Evolutionary conservation across 2,329 filamentous ascomycete genomes (phyloP), one percentile per base, ranked within the genome.

Genomic region (Paecilomyces dactylethromorphus): DNA sequence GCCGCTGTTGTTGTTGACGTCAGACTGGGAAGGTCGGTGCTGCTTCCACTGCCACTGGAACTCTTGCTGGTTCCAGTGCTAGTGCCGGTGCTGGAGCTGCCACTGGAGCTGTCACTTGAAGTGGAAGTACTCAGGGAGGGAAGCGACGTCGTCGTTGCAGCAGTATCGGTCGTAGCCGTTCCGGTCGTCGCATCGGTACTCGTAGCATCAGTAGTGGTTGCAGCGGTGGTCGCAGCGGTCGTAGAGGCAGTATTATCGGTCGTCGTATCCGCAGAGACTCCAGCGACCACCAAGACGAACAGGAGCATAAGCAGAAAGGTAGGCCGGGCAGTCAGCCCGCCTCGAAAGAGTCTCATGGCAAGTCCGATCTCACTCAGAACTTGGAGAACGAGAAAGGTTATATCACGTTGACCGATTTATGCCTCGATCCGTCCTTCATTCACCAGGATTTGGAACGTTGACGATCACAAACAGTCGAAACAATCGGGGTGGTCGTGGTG

Each of bases 1-100:
- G 79, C 77, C 63, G 82, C 83, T 7, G 81, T 77, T 53, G 87
- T 76, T 39, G 80, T 83, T 11, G 86, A 84, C 50, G n/a, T n/a
- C n/a, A 86, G 71, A 59, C 18, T 58, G 13, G 55, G 53, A 11
- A 70, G 74, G 29, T 69, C 72, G 45, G 75, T 70, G 52, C 24
- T 22, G 8, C 21, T 55, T 35, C 39, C 51, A 54, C 33, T 45
- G 7, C n/a, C 21, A 18, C 39, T 45, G 6, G 39, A 5, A 21
- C 39, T 29, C 7, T 2, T 29, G 26, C 26, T 45, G 18, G 54
- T 39, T 2, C 11, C 21, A 21, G 45, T 31, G 8, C 35, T 33
- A 8, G 21, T 12, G 10, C 10, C 10, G n/a, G 58, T 50, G 49
- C 56, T 59, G 8, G 66, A 65, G 45, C 63, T 65, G 52, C 66